Conservation (phyloP, 495 filamentous ascomycete species). For the Penicillium goetzii region DNA sequence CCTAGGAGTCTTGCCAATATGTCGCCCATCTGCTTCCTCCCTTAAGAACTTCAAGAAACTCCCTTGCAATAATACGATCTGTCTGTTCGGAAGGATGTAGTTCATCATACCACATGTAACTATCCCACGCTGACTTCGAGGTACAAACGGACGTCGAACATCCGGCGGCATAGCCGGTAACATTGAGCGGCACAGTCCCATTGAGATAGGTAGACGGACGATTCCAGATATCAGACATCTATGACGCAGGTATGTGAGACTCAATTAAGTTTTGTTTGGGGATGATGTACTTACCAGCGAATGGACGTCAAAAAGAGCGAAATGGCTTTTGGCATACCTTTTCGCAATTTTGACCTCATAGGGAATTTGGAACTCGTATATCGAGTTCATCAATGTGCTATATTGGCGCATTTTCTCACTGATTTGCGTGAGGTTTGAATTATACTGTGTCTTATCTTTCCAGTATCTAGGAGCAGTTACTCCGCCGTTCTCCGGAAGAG, state of each 20-base stretch:
- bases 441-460: neutral
- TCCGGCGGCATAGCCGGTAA: neutral
- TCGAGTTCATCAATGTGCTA: neutral
- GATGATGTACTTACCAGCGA: neutral
- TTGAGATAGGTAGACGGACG: neutral
- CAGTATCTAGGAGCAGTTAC: neutral
- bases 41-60: neutral
- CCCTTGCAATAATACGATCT: slow-evolving; percentile 3
- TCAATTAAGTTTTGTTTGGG: neutral
- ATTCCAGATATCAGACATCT: slow-evolving; percentile 8
- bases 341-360: neutral
- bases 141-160: neutral
- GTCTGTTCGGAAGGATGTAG: slow-evolving; percentile 3
- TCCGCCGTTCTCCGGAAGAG: neutral
- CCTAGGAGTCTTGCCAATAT: neutral
- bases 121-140: neutral
- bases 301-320: slow-evolving; percentile 1
- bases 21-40: neutral
- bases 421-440: slow-evolving; percentile 3
- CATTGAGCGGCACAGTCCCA: slow-evolving; percentile 1
- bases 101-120: slow-evolving; percentile 8
- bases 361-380: neutral
- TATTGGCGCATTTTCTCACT: slow-evolving; percentile 8
- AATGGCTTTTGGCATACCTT: neutral
- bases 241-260: neutral